Evolutionary conservation across 129 eudicot genomes (phyloP).

Genomic region (Glebionis coronaria): DNA sequence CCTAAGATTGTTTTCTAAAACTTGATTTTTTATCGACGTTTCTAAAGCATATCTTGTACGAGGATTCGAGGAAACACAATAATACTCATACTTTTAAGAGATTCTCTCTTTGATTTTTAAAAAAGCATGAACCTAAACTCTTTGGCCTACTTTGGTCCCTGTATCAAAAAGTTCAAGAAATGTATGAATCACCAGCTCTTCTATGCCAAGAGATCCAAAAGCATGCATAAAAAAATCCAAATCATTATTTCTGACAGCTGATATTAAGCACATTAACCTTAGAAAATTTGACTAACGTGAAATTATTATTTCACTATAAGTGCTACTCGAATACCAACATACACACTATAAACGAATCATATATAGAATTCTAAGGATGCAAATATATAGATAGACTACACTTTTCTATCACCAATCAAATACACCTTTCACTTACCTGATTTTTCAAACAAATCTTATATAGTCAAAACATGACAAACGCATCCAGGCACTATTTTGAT

Average conservation of each 20-base stretch:
- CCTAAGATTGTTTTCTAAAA: conserved; percentile 15
- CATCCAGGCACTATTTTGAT: too few species aligned
- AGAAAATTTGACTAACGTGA: neutral
- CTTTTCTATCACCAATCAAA: too few species aligned
- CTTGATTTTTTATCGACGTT: conserved; percentile 19
- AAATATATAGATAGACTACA: too few species aligned
- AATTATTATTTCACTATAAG: neutral
- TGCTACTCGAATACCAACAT: neutral
- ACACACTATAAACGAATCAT: neutral
- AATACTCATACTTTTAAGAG: conserved; percentile 39
- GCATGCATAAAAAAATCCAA: conserved; percentile 33
- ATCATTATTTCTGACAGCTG: neutral
- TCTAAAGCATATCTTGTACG: too few species aligned
- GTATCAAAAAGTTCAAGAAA: conserved; percentile 50
- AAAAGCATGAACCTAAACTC: conserved; percentile 54
- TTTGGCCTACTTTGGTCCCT: conserved; percentile 64
- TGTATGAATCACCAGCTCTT: conserved; percentile 60
- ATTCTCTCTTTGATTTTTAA: conserved; percentile 33
- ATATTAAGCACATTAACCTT: neutral
- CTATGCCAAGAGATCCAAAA: conserved; percentile 46
- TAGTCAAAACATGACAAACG: too few species aligned
- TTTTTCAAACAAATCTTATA: too few species aligned
- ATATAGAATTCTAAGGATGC: too few species aligned
- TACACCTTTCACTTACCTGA: too few species aligned
- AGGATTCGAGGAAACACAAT: conserved; percentile 66